Conservation (phyloP, 2,329 filamentous ascomycete genomes). For the Fusarium humuli region DNA sequence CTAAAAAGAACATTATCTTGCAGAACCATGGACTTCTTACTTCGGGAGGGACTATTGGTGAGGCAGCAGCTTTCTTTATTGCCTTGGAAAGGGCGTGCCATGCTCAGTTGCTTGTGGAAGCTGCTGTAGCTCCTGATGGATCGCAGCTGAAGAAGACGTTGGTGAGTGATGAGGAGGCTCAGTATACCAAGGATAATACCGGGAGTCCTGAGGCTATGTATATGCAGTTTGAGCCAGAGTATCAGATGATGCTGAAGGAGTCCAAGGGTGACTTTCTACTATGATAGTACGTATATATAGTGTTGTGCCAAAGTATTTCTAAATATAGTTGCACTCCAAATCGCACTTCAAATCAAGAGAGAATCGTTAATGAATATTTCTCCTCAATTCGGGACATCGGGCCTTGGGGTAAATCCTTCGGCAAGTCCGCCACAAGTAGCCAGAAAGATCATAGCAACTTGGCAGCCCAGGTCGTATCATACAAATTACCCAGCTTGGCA, state of each 20-base stretch:
- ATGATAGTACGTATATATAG: not conserved
- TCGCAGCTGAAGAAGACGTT: constrained; percentile 49
- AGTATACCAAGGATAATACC: constrained; percentile 48
- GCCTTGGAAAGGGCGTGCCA: constrained; percentile 75
- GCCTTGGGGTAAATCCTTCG: constrained; percentile 8
- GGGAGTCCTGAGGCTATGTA: constrained; percentile 44
- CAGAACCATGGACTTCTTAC: constrained; percentile 78
- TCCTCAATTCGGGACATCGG: not conserved
- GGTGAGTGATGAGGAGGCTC: constrained; percentile 57
- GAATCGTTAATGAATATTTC: not conserved
- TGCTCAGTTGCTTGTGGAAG: constrained; percentile 74
- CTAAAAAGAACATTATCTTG: constrained; percentile 70
- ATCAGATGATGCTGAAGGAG: constrained; percentile 30
- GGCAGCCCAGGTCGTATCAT: not conserved
- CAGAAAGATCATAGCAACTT: not conserved
- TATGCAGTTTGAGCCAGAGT: constrained; percentile 44
- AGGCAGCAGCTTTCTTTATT: constrained; percentile 76
- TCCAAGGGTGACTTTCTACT: constrained; percentile 36
- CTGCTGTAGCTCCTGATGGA: constrained; percentile 57
- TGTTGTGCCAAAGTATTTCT: not conserved
- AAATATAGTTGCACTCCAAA: not conserved
- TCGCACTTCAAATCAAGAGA: not conserved
- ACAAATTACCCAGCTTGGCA: not conserved
- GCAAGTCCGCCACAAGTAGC: not conserved
- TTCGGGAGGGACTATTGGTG: constrained; percentile 75